phyloP scores from a whole-genome alignment of 1,139 yeast genomes.

The Meyerozyma carpophila region DNA sequence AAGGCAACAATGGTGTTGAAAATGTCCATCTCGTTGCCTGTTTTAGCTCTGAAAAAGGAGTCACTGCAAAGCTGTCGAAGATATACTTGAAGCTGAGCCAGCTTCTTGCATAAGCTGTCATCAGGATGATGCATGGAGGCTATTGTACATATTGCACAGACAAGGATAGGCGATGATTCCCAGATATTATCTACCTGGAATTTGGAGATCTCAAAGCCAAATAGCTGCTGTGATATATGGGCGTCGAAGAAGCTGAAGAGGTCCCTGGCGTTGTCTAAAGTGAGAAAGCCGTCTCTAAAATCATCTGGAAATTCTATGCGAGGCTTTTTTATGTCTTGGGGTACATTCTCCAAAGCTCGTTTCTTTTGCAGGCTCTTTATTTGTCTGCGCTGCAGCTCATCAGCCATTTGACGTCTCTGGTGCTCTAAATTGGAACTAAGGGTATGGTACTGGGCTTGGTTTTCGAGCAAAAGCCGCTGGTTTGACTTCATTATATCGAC shows the following conservation, averaged over 20 bases:
- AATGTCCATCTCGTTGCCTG: constrained; percentile 43
- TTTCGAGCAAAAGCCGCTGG: constrained; percentile 24
- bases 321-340: constrained; percentile 2
- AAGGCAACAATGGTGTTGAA: constrained; percentile 59
- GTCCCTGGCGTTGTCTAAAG: constrained; percentile 42
- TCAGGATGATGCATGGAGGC: constrained; percentile 59
- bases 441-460: constrained; percentile 6
- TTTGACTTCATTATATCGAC: constrained; percentile 32
- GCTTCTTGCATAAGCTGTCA: constrained; percentile 26
- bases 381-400: background rate
- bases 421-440: background rate
- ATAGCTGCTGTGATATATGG: constrained; percentile 58
- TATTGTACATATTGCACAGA: constrained; percentile 59
- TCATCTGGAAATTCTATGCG: constrained; percentile 18
- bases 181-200: constrained; percentile 48
- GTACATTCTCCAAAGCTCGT: background rate
- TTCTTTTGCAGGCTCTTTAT: background rate
- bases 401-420: background rate
- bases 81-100: constrained; percentile 32
- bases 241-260: constrained; percentile 49
- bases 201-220: constrained; percentile 57
- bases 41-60: constrained; percentile 38
- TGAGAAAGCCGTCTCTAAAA: constrained; percentile 31
- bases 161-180: constrained; percentile 53
- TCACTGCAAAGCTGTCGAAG: constrained; percentile 43